phyloP scores from a whole-genome alignment of 2,329 filamentous ascomycete genomes.

The Pseudocercospora musae region DNA sequence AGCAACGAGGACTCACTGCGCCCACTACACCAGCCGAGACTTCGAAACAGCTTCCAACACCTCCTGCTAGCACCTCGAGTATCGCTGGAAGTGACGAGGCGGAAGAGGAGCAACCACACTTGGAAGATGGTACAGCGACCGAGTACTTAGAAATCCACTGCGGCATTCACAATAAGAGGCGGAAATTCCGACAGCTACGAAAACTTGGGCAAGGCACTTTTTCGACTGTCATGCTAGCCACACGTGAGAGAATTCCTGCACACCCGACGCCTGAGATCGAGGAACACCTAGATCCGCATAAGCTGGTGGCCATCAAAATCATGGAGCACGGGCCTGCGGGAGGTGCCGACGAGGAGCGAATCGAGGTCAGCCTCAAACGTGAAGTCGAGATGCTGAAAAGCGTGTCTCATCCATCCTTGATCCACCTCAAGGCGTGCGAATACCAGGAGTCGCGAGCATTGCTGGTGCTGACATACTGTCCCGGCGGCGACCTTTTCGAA shows the following conservation, averaged over 20 bases:
- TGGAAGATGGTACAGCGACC: constrained; percentile 37
- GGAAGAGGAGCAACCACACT: constrained; percentile 36
- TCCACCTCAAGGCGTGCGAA: constrained; percentile 88
- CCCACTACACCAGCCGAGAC: constrained; percentile 22
- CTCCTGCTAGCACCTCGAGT: constrained; percentile 70
- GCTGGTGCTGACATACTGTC: constrained; percentile 84
- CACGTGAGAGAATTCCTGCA: constrained; percentile 61
- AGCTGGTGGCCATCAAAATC: constrained; percentile 89
- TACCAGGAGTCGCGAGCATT: constrained; percentile 79
- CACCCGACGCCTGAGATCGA: constrained; percentile 43
- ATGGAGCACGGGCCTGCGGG: constrained; percentile 93
- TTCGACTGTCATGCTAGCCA: constrained; percentile 88
- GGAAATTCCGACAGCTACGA: constrained; percentile 76
- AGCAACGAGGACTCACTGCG: constrained; percentile 71
- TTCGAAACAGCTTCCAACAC: constrained; percentile 59
- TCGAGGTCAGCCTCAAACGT: constrained; percentile 89
- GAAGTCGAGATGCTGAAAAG: constrained; percentile 91
- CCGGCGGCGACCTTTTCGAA: constrained; percentile 92
- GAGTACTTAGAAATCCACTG: constrained; percentile 48
- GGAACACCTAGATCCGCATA: constrained; percentile 61
- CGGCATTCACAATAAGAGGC: constrained; percentile 67
- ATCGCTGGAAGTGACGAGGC: constrained; percentile 55
- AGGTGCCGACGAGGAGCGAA: constrained; percentile 85
- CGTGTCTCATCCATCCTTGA: constrained; percentile 83
- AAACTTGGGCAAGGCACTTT: constrained; percentile 90